Base-by-base conservation (phyloP, 1,284 basidiomycete genomes). In the Rhizopogon parksii region DNA sequence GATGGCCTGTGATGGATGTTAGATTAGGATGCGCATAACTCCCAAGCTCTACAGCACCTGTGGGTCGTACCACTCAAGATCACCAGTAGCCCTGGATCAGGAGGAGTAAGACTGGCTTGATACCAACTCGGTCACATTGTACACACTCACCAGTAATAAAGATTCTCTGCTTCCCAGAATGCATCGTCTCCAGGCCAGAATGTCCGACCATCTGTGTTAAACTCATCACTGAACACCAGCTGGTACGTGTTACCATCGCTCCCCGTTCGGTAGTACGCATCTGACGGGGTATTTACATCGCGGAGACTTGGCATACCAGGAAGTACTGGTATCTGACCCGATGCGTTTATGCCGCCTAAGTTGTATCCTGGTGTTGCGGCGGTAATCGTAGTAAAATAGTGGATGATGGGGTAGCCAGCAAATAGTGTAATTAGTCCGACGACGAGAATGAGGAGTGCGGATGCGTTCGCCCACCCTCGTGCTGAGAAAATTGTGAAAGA, bases 191-290 rank as follows among this genome's bases (percentile, higher is more conserved):
- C 86, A 12, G 86, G 83, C 66, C 79, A 89, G 61, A 89, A 89
- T 1, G 85, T 78, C 34, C 86, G 76, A 6, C 91, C 93, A 30
- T 86, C 83, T 5, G 62, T 71, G 46, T 95, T 83, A 67, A 96
- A 96, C 69, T 98, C 95, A 68, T 98, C 95, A 52, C 86, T 92
- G 67, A 94, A 95, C 2, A 93, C 85, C 30, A 97, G 79, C 54
- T 85, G 75, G 68, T 90, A 93, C n/a, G 74, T 67, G 49, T 82
- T 73, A 3, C 89, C 88, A 59, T 94, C 89, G 6, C 79, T 71
- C 17, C 83, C 86, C 4, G 68, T 75, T 24, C 79, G 76, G 21
- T 73, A 71, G 45, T 63, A 63, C 14, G 73, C 88, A 25, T 71
- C 71, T 15, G 66, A 52, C 2, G 85, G 86, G 0, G 89, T 94